Evolutionary conservation across 768 basidiomycete species (phyloP).

Genomic region (Rhizopogon rudus): DNA sequence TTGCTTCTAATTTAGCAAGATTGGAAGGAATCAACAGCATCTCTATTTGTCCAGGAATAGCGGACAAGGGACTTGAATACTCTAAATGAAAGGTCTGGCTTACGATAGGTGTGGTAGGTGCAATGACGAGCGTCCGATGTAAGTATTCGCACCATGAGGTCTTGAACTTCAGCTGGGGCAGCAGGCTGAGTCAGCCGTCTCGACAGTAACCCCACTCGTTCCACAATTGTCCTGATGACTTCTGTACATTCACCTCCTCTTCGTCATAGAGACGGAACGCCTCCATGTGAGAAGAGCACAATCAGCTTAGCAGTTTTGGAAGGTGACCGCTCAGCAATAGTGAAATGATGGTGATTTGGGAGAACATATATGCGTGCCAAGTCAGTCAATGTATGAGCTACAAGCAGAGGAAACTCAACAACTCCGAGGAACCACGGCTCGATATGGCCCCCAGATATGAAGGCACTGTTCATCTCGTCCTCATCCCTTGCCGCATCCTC

Average conservation of each 20-base stretch:
- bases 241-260: conserved; percentile 60
- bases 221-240: conserved; percentile 49
- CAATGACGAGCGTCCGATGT: conserved; percentile 58
- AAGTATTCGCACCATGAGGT: conserved; percentile 53
- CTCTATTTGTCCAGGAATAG: too few species aligned
- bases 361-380: conserved; percentile 55
- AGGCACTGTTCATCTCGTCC: conserved; percentile 56
- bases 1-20: conserved; percentile 38
- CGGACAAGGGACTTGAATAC: too few species aligned
- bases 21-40: too few species aligned
- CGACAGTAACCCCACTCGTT: conserved; percentile 6
- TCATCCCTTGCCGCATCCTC: conserved; percentile 74
- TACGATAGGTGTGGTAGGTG: conserved; percentile 48
- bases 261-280: conserved; percentile 55
- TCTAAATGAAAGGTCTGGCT: background rate
- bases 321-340: conserved; percentile 67
- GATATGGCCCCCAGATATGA: background rate
- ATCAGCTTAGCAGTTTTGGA: conserved; percentile 59
- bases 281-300: conserved; percentile 41
- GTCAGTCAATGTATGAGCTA: background rate
- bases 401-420: background rate
- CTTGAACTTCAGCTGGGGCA: conserved; percentile 16
- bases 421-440: background rate
- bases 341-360: conserved; percentile 70
- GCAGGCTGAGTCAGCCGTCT: background rate